These are phyloP conservation scores for Tubosaeta sp. DNA, from an alignment of 768 basidiomycete genomes.

Conservation along the genomic window DNA sequence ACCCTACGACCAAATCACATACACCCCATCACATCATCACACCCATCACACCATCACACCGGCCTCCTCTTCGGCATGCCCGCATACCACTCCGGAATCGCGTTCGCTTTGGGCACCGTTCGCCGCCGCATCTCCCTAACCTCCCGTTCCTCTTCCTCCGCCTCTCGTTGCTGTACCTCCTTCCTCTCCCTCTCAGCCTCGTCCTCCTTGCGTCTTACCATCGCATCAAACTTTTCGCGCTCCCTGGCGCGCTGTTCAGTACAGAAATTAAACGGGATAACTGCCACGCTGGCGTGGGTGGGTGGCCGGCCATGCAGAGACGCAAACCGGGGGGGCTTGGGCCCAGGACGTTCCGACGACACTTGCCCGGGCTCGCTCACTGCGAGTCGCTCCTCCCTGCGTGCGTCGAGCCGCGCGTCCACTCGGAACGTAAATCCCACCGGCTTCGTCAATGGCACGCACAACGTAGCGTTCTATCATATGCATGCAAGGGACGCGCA, in stretches of 20 bases:
- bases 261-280: constrained; percentile 38
- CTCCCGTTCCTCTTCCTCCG: constrained; percentile 56
- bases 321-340: constrained; percentile 32
- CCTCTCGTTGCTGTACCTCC: constrained; percentile 42
- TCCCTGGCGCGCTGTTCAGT: constrained; percentile 59
- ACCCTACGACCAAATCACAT: constrained; percentile 14
- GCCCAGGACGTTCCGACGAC: constrained; percentile 45
- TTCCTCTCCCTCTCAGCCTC: constrained; percentile 47
- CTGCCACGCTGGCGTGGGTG: constrained; percentile 30
- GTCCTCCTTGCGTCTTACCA: constrained; percentile 51
- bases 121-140: constrained; percentile 57
- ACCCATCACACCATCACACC: constrained; percentile 17
- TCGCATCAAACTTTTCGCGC: constrained; percentile 60
- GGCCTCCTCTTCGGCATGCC: constrained; percentile 55
- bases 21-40: constrained; percentile 1
- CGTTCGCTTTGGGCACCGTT: constrained; percentile 64
- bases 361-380: constrained; percentile 23
- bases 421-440: constrained; percentile 51
- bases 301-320: constrained; percentile 33
- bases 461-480: constrained; percentile 20
- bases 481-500: not conserved
- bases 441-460: constrained; percentile 40
- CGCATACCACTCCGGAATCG: constrained; percentile 75
- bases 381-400: constrained; percentile 36
- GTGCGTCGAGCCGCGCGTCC: constrained; percentile 46